Percentiles rank a stretch among this genome's conserved stretches.
These are phyloP conservation scores for Mycena filopes DNA, from an alignment of 768 basidiomycete species.

Conservation along the genomic window DNA sequence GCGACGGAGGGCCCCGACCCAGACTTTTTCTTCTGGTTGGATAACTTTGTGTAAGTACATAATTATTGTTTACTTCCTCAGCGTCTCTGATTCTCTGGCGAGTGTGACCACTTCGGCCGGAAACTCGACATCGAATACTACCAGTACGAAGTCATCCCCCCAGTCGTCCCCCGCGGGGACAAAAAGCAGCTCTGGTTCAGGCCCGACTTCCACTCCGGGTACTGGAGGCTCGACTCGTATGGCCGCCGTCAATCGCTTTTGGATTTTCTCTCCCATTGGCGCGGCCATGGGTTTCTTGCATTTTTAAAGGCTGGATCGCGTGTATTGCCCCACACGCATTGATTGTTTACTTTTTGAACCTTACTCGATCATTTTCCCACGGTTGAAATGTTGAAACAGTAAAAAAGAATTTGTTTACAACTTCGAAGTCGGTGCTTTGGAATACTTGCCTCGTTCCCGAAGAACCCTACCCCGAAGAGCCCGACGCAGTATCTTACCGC, in stretches of 20 bases:
- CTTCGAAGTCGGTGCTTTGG: neutral
- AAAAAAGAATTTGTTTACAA: neutral
- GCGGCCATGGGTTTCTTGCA: neutral
- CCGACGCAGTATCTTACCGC: constrained; percentile 14
- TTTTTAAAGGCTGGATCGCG: too few species aligned
- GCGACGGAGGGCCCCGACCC: too few species aligned
- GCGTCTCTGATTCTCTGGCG: neutral
- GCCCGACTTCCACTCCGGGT: constrained; percentile 10
- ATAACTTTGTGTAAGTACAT: constrained; percentile 36
- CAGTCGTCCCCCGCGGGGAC: too few species aligned
- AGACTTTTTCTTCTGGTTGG: constrained; percentile 37
- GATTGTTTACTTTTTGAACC: too few species aligned
- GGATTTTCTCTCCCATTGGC: neutral
- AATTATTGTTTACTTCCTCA: neutral
- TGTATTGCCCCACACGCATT: too few species aligned
- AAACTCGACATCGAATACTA: too few species aligned
- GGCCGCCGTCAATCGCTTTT: neutral
- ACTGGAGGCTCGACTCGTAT: neutral
- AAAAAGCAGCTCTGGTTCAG: constrained; percentile 2
- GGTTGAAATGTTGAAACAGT: neutral
- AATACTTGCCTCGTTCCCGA: constrained; percentile 9
- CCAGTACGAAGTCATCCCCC: neutral
- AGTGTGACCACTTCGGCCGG: constrained; percentile 15
- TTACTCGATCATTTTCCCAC: too few species aligned
- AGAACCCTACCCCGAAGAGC: constrained; percentile 4